phyloP scores from a whole-genome alignment of 371 early-diverging fungal species.

The Rhizopus delemar region DNA sequence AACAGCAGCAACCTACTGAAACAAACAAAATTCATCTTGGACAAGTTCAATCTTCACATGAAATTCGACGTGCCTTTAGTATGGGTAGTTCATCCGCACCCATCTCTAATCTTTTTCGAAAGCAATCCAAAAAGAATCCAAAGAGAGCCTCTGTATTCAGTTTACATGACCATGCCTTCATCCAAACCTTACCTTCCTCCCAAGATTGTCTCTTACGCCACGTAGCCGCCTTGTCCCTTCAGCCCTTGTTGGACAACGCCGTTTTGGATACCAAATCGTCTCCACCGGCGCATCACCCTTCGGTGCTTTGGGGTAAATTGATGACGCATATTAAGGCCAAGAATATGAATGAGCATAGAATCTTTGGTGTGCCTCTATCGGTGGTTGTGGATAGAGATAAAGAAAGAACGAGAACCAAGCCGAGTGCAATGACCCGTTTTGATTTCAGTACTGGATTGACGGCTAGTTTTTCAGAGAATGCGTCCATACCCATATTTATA shows the following conservation, averaged over 20 bases:
- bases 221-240: slow-evolving; percentile 69
- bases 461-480: slow-evolving; percentile 36
- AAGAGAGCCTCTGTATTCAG: slow-evolving; percentile 22
- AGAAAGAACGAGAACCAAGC: slow-evolving; percentile 28
- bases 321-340: slow-evolving; percentile 48
- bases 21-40: slow-evolving; percentile 8
- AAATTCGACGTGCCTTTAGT: slow-evolving; percentile 24
- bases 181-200: slow-evolving; percentile 10
- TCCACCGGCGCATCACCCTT: background rate
- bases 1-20: background rate
- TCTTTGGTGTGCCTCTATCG: slow-evolving; percentile 41
- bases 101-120: slow-evolving; percentile 1
- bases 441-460: slow-evolving; percentile 57
- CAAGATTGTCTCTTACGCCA: slow-evolving; percentile 73
- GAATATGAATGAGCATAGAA: slow-evolving; percentile 42
- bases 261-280: slow-evolving; percentile 44
- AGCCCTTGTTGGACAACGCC: slow-evolving; percentile 61
- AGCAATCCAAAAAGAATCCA: background rate
- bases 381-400: slow-evolving; percentile 52
- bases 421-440: slow-evolving; percentile 4
- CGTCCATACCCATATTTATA: slow-evolving; percentile 81
- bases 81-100: slow-evolving; percentile 3
- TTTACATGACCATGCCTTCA: background rate
- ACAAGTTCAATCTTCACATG: slow-evolving; percentile 7
- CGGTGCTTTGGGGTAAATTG: slow-evolving; percentile 60